Percentiles rank a stretch among this genome's conserved stretches.
These are phyloP conservation scores for Recurvomyces mirabilis DNA, from an alignment of 495 filamentous ascomycete species.

Conservation along the genomic window DNA sequence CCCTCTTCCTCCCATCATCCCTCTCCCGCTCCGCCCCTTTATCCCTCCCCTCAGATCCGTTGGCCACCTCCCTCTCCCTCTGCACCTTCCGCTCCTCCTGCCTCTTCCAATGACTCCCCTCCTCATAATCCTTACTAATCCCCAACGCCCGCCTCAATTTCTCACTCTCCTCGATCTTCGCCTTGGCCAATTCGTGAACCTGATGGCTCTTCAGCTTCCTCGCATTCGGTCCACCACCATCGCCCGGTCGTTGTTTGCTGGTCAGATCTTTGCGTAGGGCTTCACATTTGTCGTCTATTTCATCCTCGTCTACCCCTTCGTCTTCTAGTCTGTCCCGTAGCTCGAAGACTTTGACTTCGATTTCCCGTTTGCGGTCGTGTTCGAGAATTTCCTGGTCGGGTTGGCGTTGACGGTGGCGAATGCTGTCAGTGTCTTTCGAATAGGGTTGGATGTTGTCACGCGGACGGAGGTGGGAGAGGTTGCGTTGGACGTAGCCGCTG, in stretches of 20 bases:
- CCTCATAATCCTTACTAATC: constrained; percentile 79
- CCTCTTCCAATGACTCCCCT: constrained; percentile 63
- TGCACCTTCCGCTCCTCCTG: constrained; percentile 61
- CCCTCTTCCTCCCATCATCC: too few relatives aligned
- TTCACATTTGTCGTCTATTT: constrained; percentile 58
- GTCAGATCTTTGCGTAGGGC: constrained; percentile 53
- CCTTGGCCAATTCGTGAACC: constrained; percentile 90
- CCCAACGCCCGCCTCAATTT: constrained; percentile 76
- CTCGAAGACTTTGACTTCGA: constrained; percentile 89
- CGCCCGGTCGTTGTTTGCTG: constrained; percentile 43
- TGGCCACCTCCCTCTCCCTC: constrained; percentile 33
- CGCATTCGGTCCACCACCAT: constrained; percentile 37
- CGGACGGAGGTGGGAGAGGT: constrained; percentile 73
- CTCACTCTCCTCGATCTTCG: constrained; percentile 94
- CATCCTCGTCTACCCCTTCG: constrained; percentile 70
- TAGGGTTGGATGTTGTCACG: constrained; percentile 50
- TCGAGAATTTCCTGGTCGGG: constrained; percentile 88
- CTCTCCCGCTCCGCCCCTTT: too few relatives aligned
- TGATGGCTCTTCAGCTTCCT: constrained; percentile 74
- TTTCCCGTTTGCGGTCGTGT: constrained; percentile 77
- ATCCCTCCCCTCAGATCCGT: too few relatives aligned
- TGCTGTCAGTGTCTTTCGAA: constrained; percentile 47
- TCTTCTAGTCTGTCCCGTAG: constrained; percentile 83
- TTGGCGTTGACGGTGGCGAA: constrained; percentile 62
- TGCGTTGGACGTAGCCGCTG: constrained; percentile 94